phyloP scores from a whole-genome alignment of 495 filamentous ascomycete genomes.

The Hypoxylon fragiforme region DNA sequence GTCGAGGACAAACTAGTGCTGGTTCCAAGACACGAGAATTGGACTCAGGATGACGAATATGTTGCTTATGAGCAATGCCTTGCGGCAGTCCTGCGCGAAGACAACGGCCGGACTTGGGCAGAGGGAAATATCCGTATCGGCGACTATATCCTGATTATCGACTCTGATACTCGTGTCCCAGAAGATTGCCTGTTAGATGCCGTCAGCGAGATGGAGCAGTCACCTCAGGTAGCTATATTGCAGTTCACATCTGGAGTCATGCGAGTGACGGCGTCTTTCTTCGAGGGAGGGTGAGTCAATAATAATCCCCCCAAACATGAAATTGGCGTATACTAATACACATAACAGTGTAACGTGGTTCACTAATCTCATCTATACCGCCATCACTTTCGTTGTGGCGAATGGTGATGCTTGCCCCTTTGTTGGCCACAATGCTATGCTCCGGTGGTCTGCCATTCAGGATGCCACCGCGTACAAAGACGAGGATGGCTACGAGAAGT shows the following conservation, averaged over 20 bases:
- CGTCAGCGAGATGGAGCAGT: constrained; percentile 71
- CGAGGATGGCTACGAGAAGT: constrained; percentile 60
- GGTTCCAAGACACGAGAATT: constrained; percentile 45
- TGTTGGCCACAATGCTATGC: constrained; percentile 70
- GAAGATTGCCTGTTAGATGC: constrained; percentile 68
- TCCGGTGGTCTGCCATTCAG: constrained; percentile 71
- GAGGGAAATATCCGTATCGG: constrained; percentile 71
- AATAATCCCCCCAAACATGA: background rate
- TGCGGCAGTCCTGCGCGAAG: constrained; percentile 56
- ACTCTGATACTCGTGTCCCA: constrained; percentile 71
- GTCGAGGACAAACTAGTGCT: constrained; percentile 61
- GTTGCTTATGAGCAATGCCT: constrained; percentile 55
- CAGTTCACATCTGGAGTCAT: constrained; percentile 72
- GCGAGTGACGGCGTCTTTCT: constrained; percentile 65
- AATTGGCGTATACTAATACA: background rate
- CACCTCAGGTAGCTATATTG: constrained; percentile 69
- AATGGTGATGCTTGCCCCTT: constrained; percentile 73
- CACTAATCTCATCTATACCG: constrained; percentile 71
- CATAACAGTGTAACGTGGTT: constrained; percentile 65
- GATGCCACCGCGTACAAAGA: constrained; percentile 53
- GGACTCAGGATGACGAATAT: constrained; percentile 57
- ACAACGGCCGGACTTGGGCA: constrained; percentile 66
- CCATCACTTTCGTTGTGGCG: constrained; percentile 67
- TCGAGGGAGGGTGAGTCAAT: constrained; percentile 56
- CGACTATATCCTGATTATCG: constrained; percentile 69